A percentile compares a stretch with the other conserved stretches of the same genome.
Conservation (phyloP, 2,329 filamentous ascomycete species). For the Phymatotrichopsis omnivora region DNA sequence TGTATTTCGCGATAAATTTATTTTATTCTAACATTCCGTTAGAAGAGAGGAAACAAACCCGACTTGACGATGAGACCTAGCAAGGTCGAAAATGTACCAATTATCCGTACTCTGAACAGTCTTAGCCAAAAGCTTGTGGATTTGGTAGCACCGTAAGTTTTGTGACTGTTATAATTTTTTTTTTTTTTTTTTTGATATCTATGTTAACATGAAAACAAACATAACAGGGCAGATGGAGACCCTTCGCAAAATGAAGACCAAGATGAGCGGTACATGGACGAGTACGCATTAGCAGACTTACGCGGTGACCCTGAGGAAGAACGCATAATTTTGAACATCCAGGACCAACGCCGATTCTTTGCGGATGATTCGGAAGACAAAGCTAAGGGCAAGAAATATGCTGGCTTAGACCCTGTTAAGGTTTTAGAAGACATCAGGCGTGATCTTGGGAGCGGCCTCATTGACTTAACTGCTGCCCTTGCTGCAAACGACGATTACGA, state of each 20-base stretch:
- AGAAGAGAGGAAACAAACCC: constrained; percentile 69
- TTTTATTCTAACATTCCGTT: constrained; percentile 39
- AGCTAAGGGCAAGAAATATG: constrained; percentile 33
- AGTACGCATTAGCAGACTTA: constrained; percentile 71
- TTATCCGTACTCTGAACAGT: constrained; percentile 78
- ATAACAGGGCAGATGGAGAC: constrained; percentile 19
- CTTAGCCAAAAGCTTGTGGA: constrained; percentile 90
- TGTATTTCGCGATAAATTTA: not conserved
- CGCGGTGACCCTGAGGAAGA: constrained; percentile 62
- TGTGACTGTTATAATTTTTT: not conserved
- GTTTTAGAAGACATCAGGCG: constrained; percentile 39
- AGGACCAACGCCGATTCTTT: constrained; percentile 77
- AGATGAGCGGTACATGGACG: constrained; percentile 34
- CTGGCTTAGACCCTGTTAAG: constrained; percentile 10
- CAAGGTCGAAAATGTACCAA: constrained; percentile 66
- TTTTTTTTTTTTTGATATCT: no score
- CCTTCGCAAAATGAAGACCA: constrained; percentile 14
- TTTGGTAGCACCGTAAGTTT: constrained; percentile 57
- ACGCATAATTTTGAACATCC: constrained; percentile 74
- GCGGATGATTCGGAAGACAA: constrained; percentile 40
- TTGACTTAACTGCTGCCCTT: constrained; percentile 60
- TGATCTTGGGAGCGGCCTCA: constrained; percentile 53
- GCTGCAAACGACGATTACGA: constrained; percentile 47
- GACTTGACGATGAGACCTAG: constrained; percentile 81
- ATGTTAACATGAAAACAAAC: no score